phyloP scores from a whole-genome alignment of 495 filamentous ascomycete species.

The Echria macrotheca region DNA sequence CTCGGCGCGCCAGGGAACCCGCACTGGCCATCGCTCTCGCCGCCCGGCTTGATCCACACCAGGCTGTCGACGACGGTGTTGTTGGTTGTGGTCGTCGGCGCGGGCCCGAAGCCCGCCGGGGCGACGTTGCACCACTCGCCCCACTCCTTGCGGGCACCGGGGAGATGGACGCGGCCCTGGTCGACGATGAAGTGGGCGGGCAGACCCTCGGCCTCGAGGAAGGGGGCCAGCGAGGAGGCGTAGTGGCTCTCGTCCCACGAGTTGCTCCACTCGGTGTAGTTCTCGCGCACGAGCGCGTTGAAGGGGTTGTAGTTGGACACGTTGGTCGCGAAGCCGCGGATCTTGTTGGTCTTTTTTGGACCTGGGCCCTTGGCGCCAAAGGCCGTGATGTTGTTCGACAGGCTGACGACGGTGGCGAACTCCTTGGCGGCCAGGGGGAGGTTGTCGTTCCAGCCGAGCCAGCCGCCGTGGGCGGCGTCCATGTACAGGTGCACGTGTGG shows the following conservation, averaged over 20 bases:
- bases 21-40: slow-evolving; percentile 70
- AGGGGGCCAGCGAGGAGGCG: slow-evolving; percentile 56
- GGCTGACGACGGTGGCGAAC: slow-evolving; percentile 54
- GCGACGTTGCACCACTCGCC: slow-evolving; percentile 78
- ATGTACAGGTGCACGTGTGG: slow-evolving; percentile 60
- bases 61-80: slow-evolving; percentile 61
- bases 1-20: slow-evolving; percentile 55
- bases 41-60: slow-evolving; percentile 76
- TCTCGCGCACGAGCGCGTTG: slow-evolving; percentile 37
- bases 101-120: slow-evolving; percentile 60
- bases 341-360: slow-evolving; percentile 11
- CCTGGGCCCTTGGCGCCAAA: no score
- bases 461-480: slow-evolving; percentile 60
- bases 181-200: slow-evolving; percentile 59
- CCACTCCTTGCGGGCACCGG: slow-evolving; percentile 55
- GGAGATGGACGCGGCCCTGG: slow-evolving; percentile 38
- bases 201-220: slow-evolving; percentile 53
- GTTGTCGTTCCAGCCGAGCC: slow-evolving; percentile 76
- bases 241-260: slow-evolving; percentile 61
- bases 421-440: slow-evolving; percentile 53
- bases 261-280: slow-evolving; percentile 40
- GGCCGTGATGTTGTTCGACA: slow-evolving; percentile 41
- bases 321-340: slow-evolving; percentile 70
- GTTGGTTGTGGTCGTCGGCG: slow-evolving; percentile 56
- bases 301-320: slow-evolving; percentile 72